Percentiles rank a stretch among this genome's conserved stretches.
phyloP scores from a whole-genome alignment of 23 red algal species.

The Gracilaria gracilis region DNA sequence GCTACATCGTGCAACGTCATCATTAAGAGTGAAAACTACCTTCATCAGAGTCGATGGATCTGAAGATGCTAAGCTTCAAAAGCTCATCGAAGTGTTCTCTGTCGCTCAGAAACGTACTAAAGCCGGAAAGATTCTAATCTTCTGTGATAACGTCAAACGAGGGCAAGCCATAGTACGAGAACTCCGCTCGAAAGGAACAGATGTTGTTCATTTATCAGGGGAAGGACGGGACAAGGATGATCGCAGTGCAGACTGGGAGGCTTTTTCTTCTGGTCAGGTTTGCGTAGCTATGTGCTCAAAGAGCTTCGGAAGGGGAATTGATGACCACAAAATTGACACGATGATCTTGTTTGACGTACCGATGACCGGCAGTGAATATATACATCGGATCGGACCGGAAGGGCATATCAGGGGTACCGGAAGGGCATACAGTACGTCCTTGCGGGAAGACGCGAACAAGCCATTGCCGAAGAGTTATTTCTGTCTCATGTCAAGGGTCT shows the following conservation, averaged over 20 bases:
- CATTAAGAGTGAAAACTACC: slow-evolving; percentile 14
- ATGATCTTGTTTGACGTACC: slow-evolving; percentile 80
- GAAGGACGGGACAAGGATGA: not conserved
- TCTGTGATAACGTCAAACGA: slow-evolving; percentile 69
- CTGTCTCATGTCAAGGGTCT: slow-evolving; percentile 58
- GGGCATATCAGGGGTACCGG: slow-evolving; percentile 69
- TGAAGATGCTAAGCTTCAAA: slow-evolving; percentile 48
- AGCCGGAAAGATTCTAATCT: slow-evolving; percentile 52
- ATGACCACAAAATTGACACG: slow-evolving; percentile 36
- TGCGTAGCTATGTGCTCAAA: slow-evolving; percentile 68
- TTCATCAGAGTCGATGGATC: slow-evolving; percentile 63
- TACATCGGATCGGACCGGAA: slow-evolving; percentile 83
- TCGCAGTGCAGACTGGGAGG: slow-evolving; percentile 38
- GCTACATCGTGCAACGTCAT: slow-evolving; percentile 23
- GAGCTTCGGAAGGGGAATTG: slow-evolving; percentile 64
- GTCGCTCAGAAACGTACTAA: not conserved
- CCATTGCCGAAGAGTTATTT: slow-evolving; percentile 62
- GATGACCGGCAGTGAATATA: slow-evolving; percentile 63
- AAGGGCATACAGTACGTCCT: slow-evolving; percentile 43
- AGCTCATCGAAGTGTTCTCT: slow-evolving; percentile 32
- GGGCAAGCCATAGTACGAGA: slow-evolving; percentile 11
- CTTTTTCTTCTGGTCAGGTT: slow-evolving; percentile 40
- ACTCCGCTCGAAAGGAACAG: slow-evolving; percentile 4
- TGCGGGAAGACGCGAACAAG: slow-evolving; percentile 16
- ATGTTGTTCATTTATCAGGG: slow-evolving; percentile 30